Evolutionary conservation across 179 eudicot species (phyloP).

Genomic region (Spergularia azorica): DNA sequence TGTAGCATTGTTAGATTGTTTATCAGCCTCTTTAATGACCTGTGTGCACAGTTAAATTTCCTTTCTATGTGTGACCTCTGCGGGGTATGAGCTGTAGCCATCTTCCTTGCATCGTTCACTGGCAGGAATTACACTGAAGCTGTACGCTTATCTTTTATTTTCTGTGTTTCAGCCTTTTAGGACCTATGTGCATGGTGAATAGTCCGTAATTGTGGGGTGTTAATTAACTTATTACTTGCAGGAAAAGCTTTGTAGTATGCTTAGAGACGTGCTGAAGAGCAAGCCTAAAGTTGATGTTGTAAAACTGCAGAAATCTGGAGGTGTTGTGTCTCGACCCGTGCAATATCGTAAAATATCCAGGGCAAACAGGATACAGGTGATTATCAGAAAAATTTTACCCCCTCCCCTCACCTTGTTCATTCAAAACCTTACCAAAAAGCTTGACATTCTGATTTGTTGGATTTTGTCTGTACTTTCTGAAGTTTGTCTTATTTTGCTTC

Average conservation of each 20-base stretch:
- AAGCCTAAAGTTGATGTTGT: slow-evolving; percentile 93
- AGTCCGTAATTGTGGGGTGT: background rate
- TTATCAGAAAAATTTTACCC: background rate
- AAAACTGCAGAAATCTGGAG: slow-evolving; percentile 97
- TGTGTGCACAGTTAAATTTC: background rate
- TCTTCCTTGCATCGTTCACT: background rate
- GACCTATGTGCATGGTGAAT: background rate
- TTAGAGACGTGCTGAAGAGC: slow-evolving; percentile 71
- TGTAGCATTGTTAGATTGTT: slow-evolving; percentile 1
- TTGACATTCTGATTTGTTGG: background rate
- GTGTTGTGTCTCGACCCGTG: slow-evolving; percentile 77
- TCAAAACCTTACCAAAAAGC: background rate
- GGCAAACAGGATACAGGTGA: slow-evolving; percentile 70
- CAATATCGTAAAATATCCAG: slow-evolving; percentile 81
- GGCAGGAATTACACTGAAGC: background rate
- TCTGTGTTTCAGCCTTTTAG: background rate
- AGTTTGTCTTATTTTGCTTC: background rate
- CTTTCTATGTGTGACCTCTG: background rate
- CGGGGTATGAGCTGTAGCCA: background rate
- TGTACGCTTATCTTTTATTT: background rate
- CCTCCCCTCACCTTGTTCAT: background rate
- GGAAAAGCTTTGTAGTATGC: slow-evolving; percentile 99
- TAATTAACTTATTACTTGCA: slow-evolving; percentile 37
- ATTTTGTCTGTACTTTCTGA: background rate
- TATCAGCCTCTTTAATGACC: background rate